Conservation (phyloP, 345 rosid genomes). For the Salix suchowensis region DNA sequence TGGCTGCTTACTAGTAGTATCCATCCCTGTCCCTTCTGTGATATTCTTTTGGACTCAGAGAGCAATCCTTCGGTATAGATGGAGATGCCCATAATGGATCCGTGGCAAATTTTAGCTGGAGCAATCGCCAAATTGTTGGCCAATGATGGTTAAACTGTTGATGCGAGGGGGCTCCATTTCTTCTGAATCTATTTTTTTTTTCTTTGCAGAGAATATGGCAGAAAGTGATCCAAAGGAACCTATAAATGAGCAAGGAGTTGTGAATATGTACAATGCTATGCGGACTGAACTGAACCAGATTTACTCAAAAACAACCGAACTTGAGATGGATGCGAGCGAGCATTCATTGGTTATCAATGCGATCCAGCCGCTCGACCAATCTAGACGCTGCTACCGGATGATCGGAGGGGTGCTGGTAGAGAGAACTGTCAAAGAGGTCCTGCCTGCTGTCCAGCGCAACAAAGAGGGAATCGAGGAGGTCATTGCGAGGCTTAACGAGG, state of each 20-base stretch:
- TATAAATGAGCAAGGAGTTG: slow-evolving; percentile 68
- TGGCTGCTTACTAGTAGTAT: no score
- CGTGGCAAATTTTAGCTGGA: no score
- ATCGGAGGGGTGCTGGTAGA: slow-evolving; percentile 93
- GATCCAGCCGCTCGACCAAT: slow-evolving; percentile 76
- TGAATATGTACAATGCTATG: slow-evolving; percentile 57
- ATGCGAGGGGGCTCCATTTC: no score
- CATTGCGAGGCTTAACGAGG: slow-evolving; percentile 72
- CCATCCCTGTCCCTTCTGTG: no score
- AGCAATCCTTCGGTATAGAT: no score
- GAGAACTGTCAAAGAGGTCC: slow-evolving; percentile 86
- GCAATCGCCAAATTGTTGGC: no score
- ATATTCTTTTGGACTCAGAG: no score
- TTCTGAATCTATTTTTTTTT: background rate
- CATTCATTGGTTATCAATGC: slow-evolving; percentile 82
- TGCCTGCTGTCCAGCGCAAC: slow-evolving; percentile 91
- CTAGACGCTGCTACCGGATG: slow-evolving; percentile 82
- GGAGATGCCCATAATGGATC: no score
- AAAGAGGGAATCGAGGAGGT: slow-evolving; percentile 95
- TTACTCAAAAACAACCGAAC: slow-evolving; percentile 82
- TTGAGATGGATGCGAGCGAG: slow-evolving; percentile 94
- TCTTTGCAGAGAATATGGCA: slow-evolving; percentile 50
- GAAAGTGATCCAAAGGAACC: slow-evolving; percentile 39
- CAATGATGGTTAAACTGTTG: no score
- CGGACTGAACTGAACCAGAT: slow-evolving; percentile 83